Evolutionary conservation across 345 rosid species (phyloP).

Genomic region (Eucalyptus leucophloia): DNA sequence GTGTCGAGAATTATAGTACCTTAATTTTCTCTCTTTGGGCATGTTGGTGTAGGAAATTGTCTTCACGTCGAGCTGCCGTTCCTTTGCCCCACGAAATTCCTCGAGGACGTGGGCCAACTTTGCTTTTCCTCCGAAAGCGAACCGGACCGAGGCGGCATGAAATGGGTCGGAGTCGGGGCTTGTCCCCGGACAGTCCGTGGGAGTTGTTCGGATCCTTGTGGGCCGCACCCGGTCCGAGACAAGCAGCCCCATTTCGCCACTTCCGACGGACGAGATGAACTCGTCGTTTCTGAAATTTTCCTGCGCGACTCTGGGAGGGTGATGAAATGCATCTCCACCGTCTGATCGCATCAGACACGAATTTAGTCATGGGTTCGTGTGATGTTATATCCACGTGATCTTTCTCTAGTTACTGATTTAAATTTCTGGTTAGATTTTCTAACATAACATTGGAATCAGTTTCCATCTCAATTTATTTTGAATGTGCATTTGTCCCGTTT

Average conservation of each 20-base stretch:
- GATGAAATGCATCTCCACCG: not conserved
- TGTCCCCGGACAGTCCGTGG: not conserved
- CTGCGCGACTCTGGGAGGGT: not conserved
- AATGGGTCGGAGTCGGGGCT: not conserved
- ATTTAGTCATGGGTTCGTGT: not conserved
- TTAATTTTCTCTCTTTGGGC: not conserved
- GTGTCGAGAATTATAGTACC: not conserved
- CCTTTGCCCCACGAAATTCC: not conserved
- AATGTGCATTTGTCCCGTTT: rapidly evolving
- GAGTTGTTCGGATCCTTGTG: not conserved
- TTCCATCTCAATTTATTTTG: not conserved
- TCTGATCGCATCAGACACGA: not conserved
- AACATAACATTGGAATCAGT: rapidly evolving
- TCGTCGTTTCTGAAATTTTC: not conserved
- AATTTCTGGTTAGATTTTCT: not conserved
- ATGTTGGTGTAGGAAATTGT: not conserved
- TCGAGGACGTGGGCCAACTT: not conserved
- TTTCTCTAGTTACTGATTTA: not conserved
- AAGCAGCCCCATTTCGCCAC: not conserved
- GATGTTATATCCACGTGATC: not conserved
- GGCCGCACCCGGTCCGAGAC: not conserved
- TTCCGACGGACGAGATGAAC: not conserved
- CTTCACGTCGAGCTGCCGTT: not conserved
- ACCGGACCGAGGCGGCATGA: not conserved
- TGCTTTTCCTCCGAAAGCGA: not conserved